Base-by-base conservation (phyloP, 2,329 filamentous ascomycete genomes). In the Ophiostoma ips region DNA sequence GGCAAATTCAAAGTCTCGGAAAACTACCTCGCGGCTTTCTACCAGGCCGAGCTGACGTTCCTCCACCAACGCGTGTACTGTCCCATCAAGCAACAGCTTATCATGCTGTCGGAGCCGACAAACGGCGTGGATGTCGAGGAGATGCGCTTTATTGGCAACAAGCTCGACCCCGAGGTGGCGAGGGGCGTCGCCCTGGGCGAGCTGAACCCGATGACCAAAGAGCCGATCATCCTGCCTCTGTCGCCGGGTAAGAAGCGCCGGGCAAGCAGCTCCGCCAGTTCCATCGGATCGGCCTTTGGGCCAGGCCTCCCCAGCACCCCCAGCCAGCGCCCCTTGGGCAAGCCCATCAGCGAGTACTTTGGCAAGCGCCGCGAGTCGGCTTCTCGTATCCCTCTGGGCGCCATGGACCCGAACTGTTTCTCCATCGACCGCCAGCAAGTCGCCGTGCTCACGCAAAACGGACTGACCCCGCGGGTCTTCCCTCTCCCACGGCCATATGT, bases 31-130 rank as follows among this genome's bases (percentile, higher is more conserved):
- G 79, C 84, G 8, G 72, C 77, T 18, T 98, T 96, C 62, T 76
- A 79, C 54, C 82, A 90, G 62, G 92, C 92, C 0, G 92, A 98
- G 64, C 68, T 86, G 57, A 96, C 92, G 0, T 98, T 98, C 60
- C 68, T 95, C 16, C 85, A 96, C 60, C 92, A 95, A 67, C 85
- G 92, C 66, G 90, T 96, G 3, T 98, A 86, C 63, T 96, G 90
- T 62, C 88, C 90, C 0, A 69, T 72, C 35, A 72, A 75, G 38
- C 72, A 81, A 52, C 69, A 79, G 54, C 66, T 96, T 41, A 84
- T 95, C 37, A 81, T 87, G 53, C 71, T 95, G 52, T 92, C 81
- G 1, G 71, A 79, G 13, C 74, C 83, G 0, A 76, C 79, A 1
- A 68, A 74, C 6, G 77, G 77, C 5, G 63, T 87, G 19, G 76